Evolutionary conservation across 768 basidiomycete species (phyloP).

Genomic region (Chalciporus chontae): DNA sequence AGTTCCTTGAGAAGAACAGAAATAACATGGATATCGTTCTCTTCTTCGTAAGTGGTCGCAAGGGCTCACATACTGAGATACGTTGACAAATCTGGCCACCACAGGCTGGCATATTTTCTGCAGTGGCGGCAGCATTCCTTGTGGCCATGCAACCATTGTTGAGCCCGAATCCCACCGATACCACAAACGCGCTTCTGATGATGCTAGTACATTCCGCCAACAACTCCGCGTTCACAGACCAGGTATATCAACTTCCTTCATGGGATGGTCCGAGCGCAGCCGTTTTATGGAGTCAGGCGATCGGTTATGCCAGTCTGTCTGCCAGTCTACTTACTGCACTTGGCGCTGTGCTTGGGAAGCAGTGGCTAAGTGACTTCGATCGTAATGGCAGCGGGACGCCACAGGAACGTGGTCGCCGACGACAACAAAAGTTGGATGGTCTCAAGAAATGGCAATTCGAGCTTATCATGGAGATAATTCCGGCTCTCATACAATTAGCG

Average conservation of each 20-base stretch:
- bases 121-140: slow-evolving; percentile 37
- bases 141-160: slow-evolving; percentile 35
- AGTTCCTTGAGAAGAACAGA: neutral
- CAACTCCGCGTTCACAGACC: slow-evolving; percentile 7
- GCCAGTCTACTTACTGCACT: slow-evolving; percentile 22
- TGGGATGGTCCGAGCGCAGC: slow-evolving; percentile 18
- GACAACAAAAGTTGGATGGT: too few relatives aligned
- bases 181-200: slow-evolving; percentile 28
- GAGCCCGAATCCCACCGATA: slow-evolving; percentile 26
- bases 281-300: slow-evolving; percentile 13
- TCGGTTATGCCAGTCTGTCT: slow-evolving; percentile 20
- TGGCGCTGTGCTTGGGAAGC: slow-evolving; percentile 18
- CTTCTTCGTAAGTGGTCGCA: neutral
- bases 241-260: slow-evolving; percentile 3
- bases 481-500: too few relatives aligned
- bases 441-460: too few relatives aligned
- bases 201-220: slow-evolving; percentile 10
- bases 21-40: slow-evolving; percentile 2
- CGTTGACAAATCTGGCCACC: neutral
- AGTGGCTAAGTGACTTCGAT: slow-evolving; percentile 12
- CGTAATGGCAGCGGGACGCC: too few relatives aligned
- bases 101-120: slow-evolving; percentile 42
- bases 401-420: too few relatives aligned
- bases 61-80: too few relatives aligned
- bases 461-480: too few relatives aligned